phyloP scores from a whole-genome alignment of 2,329 filamentous ascomycete species.

The Achaetomium macrosporum region DNA sequence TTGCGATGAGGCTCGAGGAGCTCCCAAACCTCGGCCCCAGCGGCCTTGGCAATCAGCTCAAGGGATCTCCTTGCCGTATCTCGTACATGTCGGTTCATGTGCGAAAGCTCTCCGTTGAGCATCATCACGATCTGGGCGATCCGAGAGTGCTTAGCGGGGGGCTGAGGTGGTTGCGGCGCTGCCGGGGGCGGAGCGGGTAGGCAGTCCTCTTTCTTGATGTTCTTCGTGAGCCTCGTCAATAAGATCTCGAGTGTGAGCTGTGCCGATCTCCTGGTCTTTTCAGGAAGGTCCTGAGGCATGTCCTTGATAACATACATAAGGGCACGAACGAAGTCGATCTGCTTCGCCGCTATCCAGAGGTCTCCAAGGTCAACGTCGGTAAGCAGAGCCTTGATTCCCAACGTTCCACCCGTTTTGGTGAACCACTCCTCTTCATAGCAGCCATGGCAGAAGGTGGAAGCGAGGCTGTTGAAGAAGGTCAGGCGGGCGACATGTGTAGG shows the following conservation, averaged over 20 bases:
- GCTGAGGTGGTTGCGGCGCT: conserved; percentile 37
- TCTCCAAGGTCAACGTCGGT: conserved; percentile 81
- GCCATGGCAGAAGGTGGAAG: conserved; percentile 81
- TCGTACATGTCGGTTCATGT: conserved; percentile 94
- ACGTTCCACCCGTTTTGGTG: conserved; percentile 85
- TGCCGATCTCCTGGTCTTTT: conserved; percentile 77
- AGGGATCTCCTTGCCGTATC: conserved; percentile 79
- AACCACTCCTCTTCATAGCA: conserved; percentile 99
- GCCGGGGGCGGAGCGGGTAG: conserved; percentile 36
- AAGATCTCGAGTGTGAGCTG: conserved; percentile 78
- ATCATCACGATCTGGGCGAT: conserved; percentile 74
- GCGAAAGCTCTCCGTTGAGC: conserved; percentile 81
- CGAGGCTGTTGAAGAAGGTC: conserved; percentile 78
- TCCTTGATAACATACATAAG: conserved; percentile 97
- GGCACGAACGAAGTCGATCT: conserved; percentile 84
- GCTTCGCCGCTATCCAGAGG: conserved; percentile 72
- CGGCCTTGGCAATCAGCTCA: conserved; percentile 70
- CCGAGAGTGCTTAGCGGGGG: conserved; percentile 47
- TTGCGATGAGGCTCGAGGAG: conserved; percentile 87
- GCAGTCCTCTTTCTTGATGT: conserved; percentile 69
- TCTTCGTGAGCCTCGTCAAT: conserved; percentile 70
- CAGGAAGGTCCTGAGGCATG: conserved; percentile 88
- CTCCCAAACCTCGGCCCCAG: conserved; percentile 76
- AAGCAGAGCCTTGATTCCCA: conserved; percentile 83
- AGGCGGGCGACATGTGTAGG: conserved; percentile 66